Conservation (phyloP, 257 asterid genomes). For the Nicotiana undulata region DNA sequence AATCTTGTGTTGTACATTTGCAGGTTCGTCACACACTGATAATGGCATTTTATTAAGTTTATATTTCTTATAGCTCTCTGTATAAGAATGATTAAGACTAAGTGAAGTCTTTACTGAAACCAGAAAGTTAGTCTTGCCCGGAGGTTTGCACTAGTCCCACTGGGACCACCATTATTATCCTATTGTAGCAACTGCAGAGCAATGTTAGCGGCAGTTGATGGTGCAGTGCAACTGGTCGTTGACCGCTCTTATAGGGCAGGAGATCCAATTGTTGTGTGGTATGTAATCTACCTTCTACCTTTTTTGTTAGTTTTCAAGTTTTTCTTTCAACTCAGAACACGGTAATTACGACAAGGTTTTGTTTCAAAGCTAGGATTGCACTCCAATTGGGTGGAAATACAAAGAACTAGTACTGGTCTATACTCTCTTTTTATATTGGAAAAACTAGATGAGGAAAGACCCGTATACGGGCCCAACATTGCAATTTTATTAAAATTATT, state of each 20-base stretch:
- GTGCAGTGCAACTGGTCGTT: conserved; percentile 78
- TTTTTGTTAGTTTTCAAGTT: not conserved
- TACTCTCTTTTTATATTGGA: not conserved
- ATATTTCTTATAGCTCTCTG: not conserved
- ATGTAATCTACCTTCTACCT: conserved; percentile 16
- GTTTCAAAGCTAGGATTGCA: not conserved
- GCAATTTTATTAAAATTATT: too few relatives aligned
- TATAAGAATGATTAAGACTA: not conserved
- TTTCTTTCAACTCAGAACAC: not conserved
- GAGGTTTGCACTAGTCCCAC: conserved; percentile 94
- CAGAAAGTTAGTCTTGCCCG: conserved; percentile 98
- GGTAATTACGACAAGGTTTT: not conserved
- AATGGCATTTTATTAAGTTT: not conserved
- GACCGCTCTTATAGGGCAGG: conserved; percentile 82
- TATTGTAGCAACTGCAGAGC: conserved; percentile 97
- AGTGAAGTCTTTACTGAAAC: not conserved
- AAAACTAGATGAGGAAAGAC: too few relatives aligned
- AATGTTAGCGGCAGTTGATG: conserved; percentile 77
- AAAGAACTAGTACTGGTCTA: not conserved
- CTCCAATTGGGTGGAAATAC: not conserved
- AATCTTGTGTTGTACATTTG: conserved; percentile 97
- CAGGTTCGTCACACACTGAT: conserved; percentile 50
- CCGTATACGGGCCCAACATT: too few relatives aligned
- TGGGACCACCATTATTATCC: conserved; percentile 84
- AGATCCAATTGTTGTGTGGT: conserved; percentile 93